phyloP scores from a whole-genome alignment of 2,329 filamentous ascomycete species.

The Westerdykella sp. region DNA sequence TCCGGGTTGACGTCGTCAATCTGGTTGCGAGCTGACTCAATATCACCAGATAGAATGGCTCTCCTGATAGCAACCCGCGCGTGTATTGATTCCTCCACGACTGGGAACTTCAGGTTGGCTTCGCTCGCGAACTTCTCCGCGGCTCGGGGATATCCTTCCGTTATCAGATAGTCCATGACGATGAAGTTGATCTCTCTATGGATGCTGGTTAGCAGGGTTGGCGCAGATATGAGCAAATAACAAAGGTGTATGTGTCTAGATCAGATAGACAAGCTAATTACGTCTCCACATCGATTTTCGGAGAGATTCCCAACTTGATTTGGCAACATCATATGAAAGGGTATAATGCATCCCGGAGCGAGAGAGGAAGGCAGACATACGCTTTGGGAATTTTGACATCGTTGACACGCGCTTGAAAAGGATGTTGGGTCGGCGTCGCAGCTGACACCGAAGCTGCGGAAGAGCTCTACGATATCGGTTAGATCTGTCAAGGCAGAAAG shows the following conservation, averaged over 20 bases:
- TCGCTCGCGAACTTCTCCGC: conserved; percentile 91
- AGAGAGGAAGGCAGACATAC: conserved; percentile 52
- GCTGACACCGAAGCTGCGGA: conserved; percentile 68
- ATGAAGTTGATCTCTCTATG: conserved; percentile 87
- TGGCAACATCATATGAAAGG: conserved; percentile 65
- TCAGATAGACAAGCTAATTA: conserved; percentile 74
- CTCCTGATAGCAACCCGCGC: conserved; percentile 77
- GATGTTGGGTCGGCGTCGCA: conserved; percentile 62
- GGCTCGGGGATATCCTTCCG: conserved; percentile 87
- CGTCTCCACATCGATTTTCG: conserved; percentile 91
- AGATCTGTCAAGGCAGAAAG: conserved; percentile 10
- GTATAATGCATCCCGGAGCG: conserved; percentile 5
- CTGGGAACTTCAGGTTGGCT: conserved; percentile 73
- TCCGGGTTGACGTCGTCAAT: conserved; percentile 87
- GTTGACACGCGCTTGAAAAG: conserved; percentile 75
- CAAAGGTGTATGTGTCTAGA: conserved; percentile 17
- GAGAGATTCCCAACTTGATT: conserved; percentile 99
- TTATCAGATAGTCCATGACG: conserved; percentile 94
- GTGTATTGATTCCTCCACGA: conserved; percentile 66
- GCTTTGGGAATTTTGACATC: conserved; percentile 83
- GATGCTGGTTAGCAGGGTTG: neutral
- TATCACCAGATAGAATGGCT: conserved; percentile 77
- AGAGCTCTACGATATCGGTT: conserved; percentile 45
- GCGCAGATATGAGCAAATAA: neutral
- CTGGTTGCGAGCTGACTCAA: conserved; percentile 75